phyloP scores from a whole-genome alignment of 1,139 yeast genomes.

The Groenewaldozyma sp. region DNA sequence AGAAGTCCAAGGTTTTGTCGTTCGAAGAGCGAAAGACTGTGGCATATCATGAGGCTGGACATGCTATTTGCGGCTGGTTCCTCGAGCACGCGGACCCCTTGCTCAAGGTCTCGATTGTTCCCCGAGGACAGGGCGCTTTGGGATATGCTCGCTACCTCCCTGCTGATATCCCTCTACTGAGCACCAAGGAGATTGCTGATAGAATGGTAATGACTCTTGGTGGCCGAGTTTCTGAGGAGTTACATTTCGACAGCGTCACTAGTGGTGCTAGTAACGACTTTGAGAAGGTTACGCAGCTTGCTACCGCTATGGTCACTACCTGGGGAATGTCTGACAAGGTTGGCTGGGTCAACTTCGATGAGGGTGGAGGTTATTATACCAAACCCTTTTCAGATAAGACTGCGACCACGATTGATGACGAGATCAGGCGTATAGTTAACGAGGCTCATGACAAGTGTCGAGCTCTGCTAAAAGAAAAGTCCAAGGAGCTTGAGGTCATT shows the following conservation, averaged over 20 bases:
- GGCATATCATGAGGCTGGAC: conserved; percentile 98
- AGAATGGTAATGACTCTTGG: conserved; percentile 96
- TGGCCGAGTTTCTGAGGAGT: conserved; percentile 91
- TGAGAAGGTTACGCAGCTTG: conserved; percentile 88
- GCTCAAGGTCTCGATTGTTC: conserved; percentile 88
- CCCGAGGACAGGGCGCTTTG: conserved; percentile 92
- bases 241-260: conserved; percentile 82
- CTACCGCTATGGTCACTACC: conserved; percentile 81
- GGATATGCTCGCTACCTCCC: conserved; percentile 99
- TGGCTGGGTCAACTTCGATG: conserved; percentile 75
- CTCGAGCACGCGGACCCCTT: conserved; percentile 84
- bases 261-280: conserved; percentile 96
- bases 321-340: conserved; percentile 85
- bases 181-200: conserved; percentile 68
- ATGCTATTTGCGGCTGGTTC: conserved; percentile 97
- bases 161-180: conserved; percentile 76
- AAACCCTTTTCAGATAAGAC: conserved; percentile 92
- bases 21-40: conserved; percentile 82
- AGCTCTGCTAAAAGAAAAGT: conserved; percentile 52
- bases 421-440: conserved; percentile 70
- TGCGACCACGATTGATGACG: conserved; percentile 67
- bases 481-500: conserved; percentile 66
- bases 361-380: conserved; percentile 42
- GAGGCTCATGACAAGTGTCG: conserved; percentile 68
- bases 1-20: conserved; percentile 75